Conservation (phyloP, 2,329 filamentous ascomycete genomes). For the Monilinia polystroma region DNA sequence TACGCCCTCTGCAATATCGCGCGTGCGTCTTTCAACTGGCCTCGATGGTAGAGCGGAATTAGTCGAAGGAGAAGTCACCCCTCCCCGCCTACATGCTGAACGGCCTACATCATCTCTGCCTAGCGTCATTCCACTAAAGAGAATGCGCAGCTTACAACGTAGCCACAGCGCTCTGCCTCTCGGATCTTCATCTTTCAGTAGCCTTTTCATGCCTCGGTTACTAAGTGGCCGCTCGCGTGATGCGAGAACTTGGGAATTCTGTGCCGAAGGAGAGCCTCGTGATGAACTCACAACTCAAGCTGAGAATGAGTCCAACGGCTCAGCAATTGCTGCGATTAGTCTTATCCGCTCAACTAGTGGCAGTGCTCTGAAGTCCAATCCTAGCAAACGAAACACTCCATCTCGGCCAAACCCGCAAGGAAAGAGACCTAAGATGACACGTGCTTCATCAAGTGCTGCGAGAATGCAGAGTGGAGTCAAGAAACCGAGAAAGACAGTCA, state of each 20-base stretch:
- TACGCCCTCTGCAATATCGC: constrained; percentile 33
- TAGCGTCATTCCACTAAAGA: constrained; percentile 39
- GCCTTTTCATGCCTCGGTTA: constrained; percentile 49
- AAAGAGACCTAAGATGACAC: constrained; percentile 63
- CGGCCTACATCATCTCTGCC: constrained; percentile 49
- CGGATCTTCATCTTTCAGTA: constrained; percentile 47
- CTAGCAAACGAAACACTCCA: constrained; percentile 62
- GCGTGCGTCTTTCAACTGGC: constrained; percentile 75
- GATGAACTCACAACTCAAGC: constrained; percentile 79
- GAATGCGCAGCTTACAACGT: constrained; percentile 58
- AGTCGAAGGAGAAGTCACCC: constrained; percentile 65
- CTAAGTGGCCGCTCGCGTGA: constrained; percentile 77
- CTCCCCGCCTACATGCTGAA: constrained; percentile 56
- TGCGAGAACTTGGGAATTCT: constrained; percentile 87
- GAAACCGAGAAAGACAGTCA: constrained; percentile 33
- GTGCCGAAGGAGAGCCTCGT: constrained; percentile 76
- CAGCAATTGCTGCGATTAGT: constrained; percentile 77
- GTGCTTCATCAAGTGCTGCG: constrained; percentile 61
- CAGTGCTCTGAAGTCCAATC: constrained; percentile 52
- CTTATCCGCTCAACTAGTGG: constrained; percentile 71
- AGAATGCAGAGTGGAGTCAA: constrained; percentile 53
- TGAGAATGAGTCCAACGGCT: constrained; percentile 76
- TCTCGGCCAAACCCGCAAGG: constrained; percentile 39
- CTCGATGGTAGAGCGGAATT: constrained; percentile 90
- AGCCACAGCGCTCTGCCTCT: constrained; percentile 67